These are phyloP conservation scores for Cicer chorassanicum DNA, from an alignment of 306 rosid genomes.

Conservation along the genomic window DNA sequence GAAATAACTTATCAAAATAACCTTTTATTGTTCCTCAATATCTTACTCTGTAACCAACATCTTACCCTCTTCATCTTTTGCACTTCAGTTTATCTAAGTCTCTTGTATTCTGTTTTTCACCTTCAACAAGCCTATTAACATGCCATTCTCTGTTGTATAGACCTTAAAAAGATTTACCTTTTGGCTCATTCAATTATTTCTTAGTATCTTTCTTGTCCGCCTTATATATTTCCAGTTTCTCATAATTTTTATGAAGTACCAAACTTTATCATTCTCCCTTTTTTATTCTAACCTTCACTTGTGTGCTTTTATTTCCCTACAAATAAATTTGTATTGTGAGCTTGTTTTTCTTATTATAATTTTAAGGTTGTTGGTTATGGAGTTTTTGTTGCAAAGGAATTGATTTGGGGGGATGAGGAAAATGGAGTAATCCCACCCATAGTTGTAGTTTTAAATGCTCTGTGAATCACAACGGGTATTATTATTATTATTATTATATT, in stretches of 20 bases:
- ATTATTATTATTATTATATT: background rate
- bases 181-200: background rate
- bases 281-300: background rate
- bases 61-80: background rate
- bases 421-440: background rate
- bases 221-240: background rate
- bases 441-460: conserved; percentile 8
- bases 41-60: background rate
- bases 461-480: background rate
- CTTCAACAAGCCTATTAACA: conserved; percentile 1
- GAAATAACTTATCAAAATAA: conserved; percentile 13
- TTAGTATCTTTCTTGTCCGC: background rate
- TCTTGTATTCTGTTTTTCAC: background rate
- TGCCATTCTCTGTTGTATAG: background rate
- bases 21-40: background rate
- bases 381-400: background rate
- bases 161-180: background rate
- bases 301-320: background rate
- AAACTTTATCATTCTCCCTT: background rate
- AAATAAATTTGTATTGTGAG: background rate
- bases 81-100: background rate
- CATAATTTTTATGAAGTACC: background rate
- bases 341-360: background rate
- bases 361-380: background rate
- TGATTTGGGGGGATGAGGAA: background rate